Evolutionary conservation across 148 eudicot genomes (phyloP), one percentile per base, ranked within the genome.

Genomic region (Spergularia marina): DNA sequence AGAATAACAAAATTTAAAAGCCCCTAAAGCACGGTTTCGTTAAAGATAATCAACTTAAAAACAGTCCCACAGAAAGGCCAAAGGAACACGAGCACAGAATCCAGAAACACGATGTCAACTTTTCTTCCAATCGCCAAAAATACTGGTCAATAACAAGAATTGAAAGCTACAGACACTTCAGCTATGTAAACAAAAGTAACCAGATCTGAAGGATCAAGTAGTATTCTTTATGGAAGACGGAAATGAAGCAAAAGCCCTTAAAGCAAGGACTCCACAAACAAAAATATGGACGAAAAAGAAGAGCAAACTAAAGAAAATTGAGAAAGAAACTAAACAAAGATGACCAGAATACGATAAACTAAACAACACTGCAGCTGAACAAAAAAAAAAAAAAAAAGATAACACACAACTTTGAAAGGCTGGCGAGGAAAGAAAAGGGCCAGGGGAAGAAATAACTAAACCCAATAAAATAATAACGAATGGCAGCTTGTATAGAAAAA

Each of bases 381-480:
- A 12, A 68, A 34, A 23, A 23, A 23, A 23, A 23, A 23, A 23
- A 23, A 23, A 23, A 68, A 68, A 12, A 23, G 40, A 7, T 15
- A 53, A 13, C 51, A 65, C 8, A 36, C n/a, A 70, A 53, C 44
- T 53, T 21, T 4, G 7, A 76, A 51, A 20, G 25, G 36, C 9
- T 51, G 62, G 47, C 55, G 39, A 15, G 13, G 52, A 64, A 7
- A n/a, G 53, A 71, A 56, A 65, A 47, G 2, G 60, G 74, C 68
- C 16, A 57, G 44, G 36, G 58, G 56, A 73, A 66, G 55, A 74
- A 75, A 72, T 77, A 72, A 44, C 77, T 75, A 76, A 76, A 72
- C 52, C 52, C 66, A 79, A 72, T 55, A 65, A 74, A 65, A 68
- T 49, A 64, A 61, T 44, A 70, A 44, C 49, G 63, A 54, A 36